Evolutionary conservation across 441 rosid genomes (phyloP).

Genomic region (Populus tomentosa): DNA sequence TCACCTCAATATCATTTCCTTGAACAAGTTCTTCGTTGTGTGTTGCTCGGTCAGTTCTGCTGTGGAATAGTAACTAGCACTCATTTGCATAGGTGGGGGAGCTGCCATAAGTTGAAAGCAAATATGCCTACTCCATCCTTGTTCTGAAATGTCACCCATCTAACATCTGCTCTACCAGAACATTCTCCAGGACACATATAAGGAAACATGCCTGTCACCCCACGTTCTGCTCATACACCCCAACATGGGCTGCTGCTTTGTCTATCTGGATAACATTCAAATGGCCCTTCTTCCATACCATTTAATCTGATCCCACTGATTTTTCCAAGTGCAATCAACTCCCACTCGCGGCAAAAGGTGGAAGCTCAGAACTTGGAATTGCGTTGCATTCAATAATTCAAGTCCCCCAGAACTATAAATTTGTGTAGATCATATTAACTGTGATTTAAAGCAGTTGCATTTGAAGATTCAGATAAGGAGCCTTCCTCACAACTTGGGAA

Average conservation of each 20-base stretch:
- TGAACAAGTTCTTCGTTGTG: slow-evolving; percentile 66
- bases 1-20: slow-evolving; percentile 81
- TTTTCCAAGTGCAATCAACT: slow-evolving; percentile 71
- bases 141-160: slow-evolving; percentile 82
- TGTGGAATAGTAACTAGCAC: slow-evolving; percentile 72
- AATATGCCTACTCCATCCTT: slow-evolving; percentile 75
- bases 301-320: slow-evolving; percentile 53
- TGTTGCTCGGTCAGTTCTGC: slow-evolving; percentile 71
- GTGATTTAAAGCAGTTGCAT: slow-evolving; percentile 45
- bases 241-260: slow-evolving; percentile 91
- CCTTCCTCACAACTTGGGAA: slow-evolving; percentile 22
- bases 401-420: slow-evolving; percentile 76
- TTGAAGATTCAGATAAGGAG: slow-evolving; percentile 18
- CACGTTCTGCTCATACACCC: slow-evolving; percentile 53
- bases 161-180: slow-evolving; percentile 88
- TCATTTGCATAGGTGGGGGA: slow-evolving; percentile 95
- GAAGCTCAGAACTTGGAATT: slow-evolving; percentile 62
- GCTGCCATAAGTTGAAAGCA: slow-evolving; percentile 64
- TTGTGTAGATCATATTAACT: slow-evolving; percentile 52
- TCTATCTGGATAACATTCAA: slow-evolving; percentile 95
- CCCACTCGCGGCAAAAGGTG: slow-evolving; percentile 92
- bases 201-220: slow-evolving; percentile 86
- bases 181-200: slow-evolving; percentile 87
- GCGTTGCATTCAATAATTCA: slow-evolving; percentile 58
- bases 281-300: slow-evolving; percentile 98